phyloP scores from a whole-genome alignment of 2,329 filamentous ascomycete species.

The Ceratocystiopsis sp. region DNA sequence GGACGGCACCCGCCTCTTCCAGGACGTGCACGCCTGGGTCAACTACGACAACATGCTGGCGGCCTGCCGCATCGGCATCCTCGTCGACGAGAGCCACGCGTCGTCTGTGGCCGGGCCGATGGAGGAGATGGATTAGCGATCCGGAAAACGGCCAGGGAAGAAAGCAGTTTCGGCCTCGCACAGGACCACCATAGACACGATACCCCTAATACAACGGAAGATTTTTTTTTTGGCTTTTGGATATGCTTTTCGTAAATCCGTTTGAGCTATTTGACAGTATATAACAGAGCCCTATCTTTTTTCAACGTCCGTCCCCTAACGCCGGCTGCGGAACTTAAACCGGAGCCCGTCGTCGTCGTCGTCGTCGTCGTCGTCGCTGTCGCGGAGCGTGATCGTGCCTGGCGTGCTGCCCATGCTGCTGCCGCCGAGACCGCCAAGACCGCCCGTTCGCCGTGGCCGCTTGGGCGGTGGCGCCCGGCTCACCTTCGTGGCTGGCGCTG shows the following conservation, averaged over 20 bases:
- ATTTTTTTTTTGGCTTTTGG: too few relatives aligned
- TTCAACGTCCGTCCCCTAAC: conserved; percentile 16
- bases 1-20: conserved; percentile 47
- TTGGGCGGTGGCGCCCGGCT: conserved; percentile 3
- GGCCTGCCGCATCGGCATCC: conserved; percentile 43
- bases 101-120: conserved; percentile 23
- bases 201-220: too few relatives aligned
- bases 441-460: neutral
- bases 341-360: conserved; percentile 39
- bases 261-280: too few relatives aligned
- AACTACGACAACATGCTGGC: conserved; percentile 55
- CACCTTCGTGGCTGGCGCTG: conserved; percentile 7
- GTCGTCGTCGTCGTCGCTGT: conserved; percentile 12
- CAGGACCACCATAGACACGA: too few relatives aligned
- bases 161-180: neutral
- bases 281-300: neutral
- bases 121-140: conserved; percentile 41
- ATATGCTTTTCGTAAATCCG: too few relatives aligned
- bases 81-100: conserved; percentile 36
- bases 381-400: conserved; percentile 1
- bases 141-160: neutral
- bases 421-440: neutral
- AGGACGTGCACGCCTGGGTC: conserved; percentile 53
- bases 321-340: conserved; percentile 37
- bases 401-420: neutral